Evolutionary conservation across 164 flowering plant genomes (phyloP).

Genomic region (Warburgia ugandensis): DNA sequence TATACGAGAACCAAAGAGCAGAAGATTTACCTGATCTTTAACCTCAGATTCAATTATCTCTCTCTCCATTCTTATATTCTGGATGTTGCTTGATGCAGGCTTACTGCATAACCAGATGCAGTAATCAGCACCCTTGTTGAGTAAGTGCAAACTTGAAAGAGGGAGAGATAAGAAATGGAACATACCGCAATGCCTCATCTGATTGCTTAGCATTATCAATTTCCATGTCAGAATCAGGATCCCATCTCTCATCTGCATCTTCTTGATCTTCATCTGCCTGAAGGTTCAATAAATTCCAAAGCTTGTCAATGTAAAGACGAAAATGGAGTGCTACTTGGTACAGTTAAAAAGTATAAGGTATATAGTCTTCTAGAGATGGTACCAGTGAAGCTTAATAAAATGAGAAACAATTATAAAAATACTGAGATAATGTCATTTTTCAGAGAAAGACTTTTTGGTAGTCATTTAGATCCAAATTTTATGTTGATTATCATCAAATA

Average conservation of each 20-base stretch:
- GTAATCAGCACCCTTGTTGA: too few species aligned
- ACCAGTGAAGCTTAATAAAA: too few species aligned
- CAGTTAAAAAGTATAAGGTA: too few species aligned
- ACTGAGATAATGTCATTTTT: too few species aligned
- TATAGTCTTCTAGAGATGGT: too few species aligned
- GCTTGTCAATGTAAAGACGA: not conserved
- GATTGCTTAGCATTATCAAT: constrained; percentile 24
- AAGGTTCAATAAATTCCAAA: constrained; percentile 4
- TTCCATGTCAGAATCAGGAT: constrained; percentile 61
- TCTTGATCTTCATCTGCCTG: constrained; percentile 70
- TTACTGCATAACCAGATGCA: too few species aligned
- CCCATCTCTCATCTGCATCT: constrained; percentile 57
- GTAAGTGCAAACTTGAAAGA: not conserved
- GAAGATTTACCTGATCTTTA: constrained; percentile 38
- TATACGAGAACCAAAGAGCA: not conserved
- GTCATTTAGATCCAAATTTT: too few species aligned
- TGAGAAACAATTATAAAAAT: too few species aligned
- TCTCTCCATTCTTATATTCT: constrained; percentile 25
- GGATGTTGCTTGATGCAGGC: constrained; percentile 30
- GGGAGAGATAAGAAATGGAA: not conserved
- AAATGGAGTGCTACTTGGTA: too few species aligned
- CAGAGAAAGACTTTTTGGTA: too few species aligned
- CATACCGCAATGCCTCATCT: constrained; percentile 34
- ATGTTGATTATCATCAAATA: too few species aligned
- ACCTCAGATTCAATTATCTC: constrained; percentile 40